phyloP scores from a whole-genome alignment of 1,139 yeast species.

The Candida tetrigidarum region DNA sequence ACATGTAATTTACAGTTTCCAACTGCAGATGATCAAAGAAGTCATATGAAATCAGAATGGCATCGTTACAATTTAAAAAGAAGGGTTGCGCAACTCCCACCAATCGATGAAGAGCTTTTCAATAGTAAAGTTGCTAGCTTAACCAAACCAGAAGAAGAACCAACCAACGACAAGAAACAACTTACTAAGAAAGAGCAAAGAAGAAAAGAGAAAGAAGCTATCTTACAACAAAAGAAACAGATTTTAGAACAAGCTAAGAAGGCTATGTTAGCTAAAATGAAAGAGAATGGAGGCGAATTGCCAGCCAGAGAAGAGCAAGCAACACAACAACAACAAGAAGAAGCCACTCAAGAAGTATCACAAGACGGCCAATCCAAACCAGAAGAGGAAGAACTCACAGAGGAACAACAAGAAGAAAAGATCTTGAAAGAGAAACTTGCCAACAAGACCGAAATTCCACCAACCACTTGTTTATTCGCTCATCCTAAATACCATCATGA shows the following conservation, averaged over 20 bases:
- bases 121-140: constrained; percentile 47
- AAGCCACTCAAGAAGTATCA: too few relatives aligned
- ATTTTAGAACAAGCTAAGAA: constrained; percentile 63
- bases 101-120: constrained; percentile 54
- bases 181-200: constrained; percentile 66
- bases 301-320: constrained; percentile 13
- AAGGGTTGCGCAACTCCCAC: constrained; percentile 61
- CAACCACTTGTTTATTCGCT: constrained; percentile 81
- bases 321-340: constrained; percentile 11
- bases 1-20: constrained; percentile 48
- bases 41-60: constrained; percentile 73
- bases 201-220: constrained; percentile 65
- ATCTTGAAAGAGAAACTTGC: constrained; percentile 59
- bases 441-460: constrained; percentile 70
- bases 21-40: constrained; percentile 44
- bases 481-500: constrained; percentile 46
- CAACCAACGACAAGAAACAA: constrained; percentile 33
- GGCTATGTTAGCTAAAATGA: constrained; percentile 48
- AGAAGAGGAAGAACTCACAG: constrained; percentile 28
- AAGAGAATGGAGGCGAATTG: constrained; percentile 24
- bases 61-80: constrained; percentile 68
- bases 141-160: constrained; percentile 27
- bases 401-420: constrained; percentile 53
- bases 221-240: constrained; percentile 63
- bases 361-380: too few relatives aligned